phyloP scores from a whole-genome alignment of 2,329 filamentous ascomycete genomes.

The Aspergillus sp. region DNA sequence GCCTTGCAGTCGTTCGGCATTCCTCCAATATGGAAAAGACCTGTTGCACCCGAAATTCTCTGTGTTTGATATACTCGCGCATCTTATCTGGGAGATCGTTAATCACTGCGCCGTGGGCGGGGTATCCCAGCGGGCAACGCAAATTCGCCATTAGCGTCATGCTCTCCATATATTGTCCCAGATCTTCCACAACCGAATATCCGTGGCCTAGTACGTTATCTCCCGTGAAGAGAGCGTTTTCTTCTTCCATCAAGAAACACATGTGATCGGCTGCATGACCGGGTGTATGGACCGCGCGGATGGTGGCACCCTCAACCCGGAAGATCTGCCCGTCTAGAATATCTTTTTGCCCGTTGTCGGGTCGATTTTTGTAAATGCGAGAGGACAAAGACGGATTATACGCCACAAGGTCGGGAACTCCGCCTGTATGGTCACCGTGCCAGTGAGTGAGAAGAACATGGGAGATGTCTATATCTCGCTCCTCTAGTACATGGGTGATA shows the following conservation, averaged over 20 bases:
- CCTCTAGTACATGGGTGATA: background rate
- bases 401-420: slow-evolving; percentile 40
- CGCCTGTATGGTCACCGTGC: slow-evolving; percentile 47
- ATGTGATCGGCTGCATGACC: slow-evolving; percentile 77
- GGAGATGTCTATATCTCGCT: slow-evolving; percentile 29
- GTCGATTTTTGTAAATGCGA: slow-evolving; percentile 42
- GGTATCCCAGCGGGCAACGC: slow-evolving; percentile 43
- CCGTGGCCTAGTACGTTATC: slow-evolving; percentile 73
- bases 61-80: slow-evolving; percentile 34
- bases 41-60: slow-evolving; percentile 42
- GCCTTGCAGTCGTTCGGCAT: slow-evolving; percentile 3
- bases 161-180: slow-evolving; percentile 38
- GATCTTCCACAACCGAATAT: slow-evolving; percentile 41
- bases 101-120: slow-evolving; percentile 47
- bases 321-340: slow-evolving; percentile 42
- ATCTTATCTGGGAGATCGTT: slow-evolving; percentile 43
- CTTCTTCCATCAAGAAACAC: slow-evolving; percentile 68
- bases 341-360: slow-evolving; percentile 28
- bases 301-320: slow-evolving; percentile 39
- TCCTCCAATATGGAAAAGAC: slow-evolving; percentile 35
- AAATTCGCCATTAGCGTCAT: slow-evolving; percentile 36
- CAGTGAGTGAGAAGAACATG: slow-evolving; percentile 47
- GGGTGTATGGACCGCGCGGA: slow-evolving; percentile 51
- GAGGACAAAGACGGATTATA: slow-evolving; percentile 26
- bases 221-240: slow-evolving; percentile 75